These are phyloP conservation scores for Spatholobus suberectus DNA, from an alignment of 306 rosid genomes.

Conservation along the genomic window DNA sequence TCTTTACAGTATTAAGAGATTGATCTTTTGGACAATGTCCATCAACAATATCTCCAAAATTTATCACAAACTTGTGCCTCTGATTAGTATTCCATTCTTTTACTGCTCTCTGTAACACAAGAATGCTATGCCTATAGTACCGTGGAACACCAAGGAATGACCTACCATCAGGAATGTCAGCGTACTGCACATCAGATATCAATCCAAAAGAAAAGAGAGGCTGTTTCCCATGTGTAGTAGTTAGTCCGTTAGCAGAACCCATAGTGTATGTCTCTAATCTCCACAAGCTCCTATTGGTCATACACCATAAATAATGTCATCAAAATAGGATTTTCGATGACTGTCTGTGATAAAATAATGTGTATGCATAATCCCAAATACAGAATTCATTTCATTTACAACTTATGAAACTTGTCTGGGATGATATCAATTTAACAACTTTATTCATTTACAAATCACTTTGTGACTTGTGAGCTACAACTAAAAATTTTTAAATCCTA, in stretches of 20 bases:
- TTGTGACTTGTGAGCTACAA: neutral
- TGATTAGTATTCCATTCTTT: slow-evolving; percentile 69
- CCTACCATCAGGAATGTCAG: slow-evolving; percentile 87
- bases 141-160: slow-evolving; percentile 90
- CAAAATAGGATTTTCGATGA: slow-evolving; percentile 26
- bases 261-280: slow-evolving; percentile 47
- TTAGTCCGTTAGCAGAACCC: slow-evolving; percentile 56
- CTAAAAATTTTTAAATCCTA: neutral
- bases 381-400: neutral
- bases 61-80: slow-evolving; percentile 70
- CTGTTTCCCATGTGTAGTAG: slow-evolving; percentile 44
- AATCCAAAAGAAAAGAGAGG: slow-evolving; percentile 88
- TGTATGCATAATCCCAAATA: neutral
- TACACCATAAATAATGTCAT: slow-evolving; percentile 21
- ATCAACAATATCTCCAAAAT: slow-evolving; percentile 90
- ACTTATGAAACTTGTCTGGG: neutral
- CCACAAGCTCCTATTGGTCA: slow-evolving; percentile 53
- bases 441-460: neutral
- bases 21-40: slow-evolving; percentile 85
- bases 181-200: slow-evolving; percentile 88
- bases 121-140: slow-evolving; percentile 82
- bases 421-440: neutral
- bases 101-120: slow-evolving; percentile 76
- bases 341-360: slow-evolving; percentile 9
- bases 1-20: slow-evolving; percentile 65